Evolutionary conservation across 345 rosid species (phyloP).

Genomic region (Toxicodendron radicans): DNA sequence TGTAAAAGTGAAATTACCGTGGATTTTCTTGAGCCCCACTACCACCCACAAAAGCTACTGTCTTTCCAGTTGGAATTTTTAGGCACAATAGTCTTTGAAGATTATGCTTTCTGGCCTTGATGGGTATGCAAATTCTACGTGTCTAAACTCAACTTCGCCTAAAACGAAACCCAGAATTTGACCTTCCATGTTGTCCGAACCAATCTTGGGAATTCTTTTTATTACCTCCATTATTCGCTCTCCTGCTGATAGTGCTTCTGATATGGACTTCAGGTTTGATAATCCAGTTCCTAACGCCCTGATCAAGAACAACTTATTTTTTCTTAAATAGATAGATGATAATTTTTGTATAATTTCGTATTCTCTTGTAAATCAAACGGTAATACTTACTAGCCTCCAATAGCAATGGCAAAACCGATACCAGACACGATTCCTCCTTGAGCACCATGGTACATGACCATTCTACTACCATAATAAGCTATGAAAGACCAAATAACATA

Average conservation of each 20-base stretch:
- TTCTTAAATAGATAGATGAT: background rate
- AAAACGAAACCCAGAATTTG: slow-evolving; percentile 34
- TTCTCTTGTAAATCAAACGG: slow-evolving; percentile 1
- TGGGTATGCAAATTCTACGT: slow-evolving; percentile 68
- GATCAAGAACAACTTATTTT: background rate
- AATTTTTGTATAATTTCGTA: background rate
- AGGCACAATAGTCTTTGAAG: slow-evolving; percentile 58
- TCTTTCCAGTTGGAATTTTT: slow-evolving; percentile 57
- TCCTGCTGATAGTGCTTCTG: slow-evolving; percentile 65
- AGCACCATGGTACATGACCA: slow-evolving; percentile 79
- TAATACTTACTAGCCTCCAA: slow-evolving; percentile 68
- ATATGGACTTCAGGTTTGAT: slow-evolving; percentile 61
- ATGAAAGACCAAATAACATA: slow-evolving; percentile 65
- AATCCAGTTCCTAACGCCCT: slow-evolving; percentile 65
- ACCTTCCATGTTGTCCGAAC: slow-evolving; percentile 51
- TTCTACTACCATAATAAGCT: slow-evolving; percentile 62
- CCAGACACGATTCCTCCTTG: slow-evolving; percentile 64
- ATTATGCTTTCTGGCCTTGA: slow-evolving; percentile 60
- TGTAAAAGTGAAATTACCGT: slow-evolving; percentile 76
- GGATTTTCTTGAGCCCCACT: slow-evolving; percentile 96
- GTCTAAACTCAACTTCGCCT: slow-evolving; percentile 64
- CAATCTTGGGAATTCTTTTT: slow-evolving; percentile 66
- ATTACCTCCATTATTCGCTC: slow-evolving; percentile 61
- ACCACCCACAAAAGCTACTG: slow-evolving; percentile 79
- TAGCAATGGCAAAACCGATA: slow-evolving; percentile 48